Evolutionary conservation across 371 early-diverging fungal genomes (phyloP), one percentile per base, ranked within the genome.

Genomic region (Apophysomyces variabilis): DNA sequence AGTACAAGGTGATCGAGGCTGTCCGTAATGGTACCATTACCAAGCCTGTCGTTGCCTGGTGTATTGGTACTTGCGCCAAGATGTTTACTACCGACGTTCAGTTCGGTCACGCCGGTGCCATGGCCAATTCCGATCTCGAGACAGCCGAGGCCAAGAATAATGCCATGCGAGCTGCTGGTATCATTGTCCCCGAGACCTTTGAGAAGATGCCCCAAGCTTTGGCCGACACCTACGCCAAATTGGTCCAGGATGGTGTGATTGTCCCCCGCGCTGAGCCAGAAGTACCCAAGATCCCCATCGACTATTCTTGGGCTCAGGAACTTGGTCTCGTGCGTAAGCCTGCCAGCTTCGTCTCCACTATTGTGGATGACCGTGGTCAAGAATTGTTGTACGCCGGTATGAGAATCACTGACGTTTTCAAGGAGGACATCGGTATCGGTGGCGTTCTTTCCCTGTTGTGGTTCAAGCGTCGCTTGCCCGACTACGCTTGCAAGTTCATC

Each of bases 281-380:
- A 72, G 82, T 91, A n/a, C 99, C 99, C 74, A 97, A 97, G 90
- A 95, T 98, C 68, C 99, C 99, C 35, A 96, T 98, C 69, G 99
- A 98, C 82, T 98, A 98, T 81, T 89, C 96, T 8, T 98, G 99
- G 99, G 99, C 99, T 47, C 95, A 95, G 76, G 97, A 97, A 84
- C 87, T 98, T 57, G 99, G 99, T n/a, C 85, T 98, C 66, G 94
- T 98, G 61, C 95, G 99, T 76, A 98, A 98, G 85, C 99, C 99
- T 36, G 97, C 99, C 13, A 92, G 92, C 70, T 98, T 98, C 71
- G 96, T 97, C 59, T 96, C 97, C 62, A 98, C 99, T 60, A 98
- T 98, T 76, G 95, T 93, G 68, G 99, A 98, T 84, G 99, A 98
- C 81, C 95, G 99, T 85, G 99, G 99, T 61, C 96, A 98, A 82